Percentiles rank a stretch among this genome's conserved stretches.
Conservation (phyloP, 1,284 basidiomycete genomes). For the Melampsora larici-populina region DNA sequence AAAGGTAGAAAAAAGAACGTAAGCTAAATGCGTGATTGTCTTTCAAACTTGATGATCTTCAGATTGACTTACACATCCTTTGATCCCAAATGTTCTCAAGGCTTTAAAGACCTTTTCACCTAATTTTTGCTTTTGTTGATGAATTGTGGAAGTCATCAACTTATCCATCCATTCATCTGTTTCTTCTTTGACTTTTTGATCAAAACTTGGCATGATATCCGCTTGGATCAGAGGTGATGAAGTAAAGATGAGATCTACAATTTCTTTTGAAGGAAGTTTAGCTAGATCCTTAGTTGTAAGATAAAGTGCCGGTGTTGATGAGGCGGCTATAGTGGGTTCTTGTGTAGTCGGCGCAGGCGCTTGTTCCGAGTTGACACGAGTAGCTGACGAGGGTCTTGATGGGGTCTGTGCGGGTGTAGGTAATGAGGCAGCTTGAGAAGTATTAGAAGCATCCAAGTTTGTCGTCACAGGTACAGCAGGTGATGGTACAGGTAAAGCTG, state of each 20-base stretch:
- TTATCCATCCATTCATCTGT: conserved; percentile 16
- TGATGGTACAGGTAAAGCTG: no score
- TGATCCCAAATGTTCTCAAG: conserved; percentile 73
- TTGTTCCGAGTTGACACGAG: not conserved
- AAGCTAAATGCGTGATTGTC: not conserved
- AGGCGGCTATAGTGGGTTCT: not conserved
- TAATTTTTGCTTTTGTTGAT: conserved; percentile 46
- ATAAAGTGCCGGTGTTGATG: not conserved
- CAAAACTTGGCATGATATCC: not conserved
- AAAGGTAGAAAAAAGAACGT: conserved; percentile 24
- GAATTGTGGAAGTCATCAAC: not conserved
- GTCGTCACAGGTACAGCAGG: not conserved
- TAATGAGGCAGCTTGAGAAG: not conserved
- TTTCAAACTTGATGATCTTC: not conserved
- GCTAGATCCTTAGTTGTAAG: conserved; percentile 3
- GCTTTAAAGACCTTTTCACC: conserved; percentile 62
- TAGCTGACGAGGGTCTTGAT: not conserved
- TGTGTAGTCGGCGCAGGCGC: not conserved
- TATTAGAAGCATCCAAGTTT: not conserved
- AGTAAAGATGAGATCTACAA: conserved; percentile 1
- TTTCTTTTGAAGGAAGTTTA: not conserved
- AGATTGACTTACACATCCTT: conserved; percentile 64
- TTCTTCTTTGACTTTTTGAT: not conserved
- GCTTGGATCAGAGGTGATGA: not conserved
- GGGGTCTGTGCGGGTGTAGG: not conserved